Percentiles rank a stretch among this genome's conserved stretches.
Evolutionary conservation across 352 stramenopile species (phyloP).

Genomic region (Blastocystis sp.): DNA sequence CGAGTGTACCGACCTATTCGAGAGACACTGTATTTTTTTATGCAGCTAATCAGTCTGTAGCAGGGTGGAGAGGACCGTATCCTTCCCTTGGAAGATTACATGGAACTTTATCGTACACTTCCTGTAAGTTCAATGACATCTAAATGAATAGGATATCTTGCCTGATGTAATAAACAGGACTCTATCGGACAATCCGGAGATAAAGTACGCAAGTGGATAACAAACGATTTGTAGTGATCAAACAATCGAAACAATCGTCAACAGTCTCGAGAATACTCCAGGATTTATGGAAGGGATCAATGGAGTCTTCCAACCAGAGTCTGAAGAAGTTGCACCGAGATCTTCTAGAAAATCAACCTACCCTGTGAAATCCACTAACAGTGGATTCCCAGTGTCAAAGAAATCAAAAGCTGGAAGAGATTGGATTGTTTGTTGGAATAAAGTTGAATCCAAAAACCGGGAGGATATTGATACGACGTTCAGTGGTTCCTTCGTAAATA

Average conservation of each 20-base stretch:
- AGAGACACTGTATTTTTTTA: no score
- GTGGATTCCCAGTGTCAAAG: neutral
- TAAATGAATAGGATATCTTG: neutral
- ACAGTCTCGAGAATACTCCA: neutral
- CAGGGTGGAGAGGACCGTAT: no score
- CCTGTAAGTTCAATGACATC: neutral
- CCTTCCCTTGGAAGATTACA: conserved; percentile 28
- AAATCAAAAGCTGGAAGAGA: neutral
- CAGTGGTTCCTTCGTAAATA: neutral
- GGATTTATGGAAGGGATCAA: neutral
- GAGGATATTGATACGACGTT: neutral
- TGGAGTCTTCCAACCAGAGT: neutral
- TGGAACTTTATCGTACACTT: conserved; percentile 22
- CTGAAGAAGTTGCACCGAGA: neutral
- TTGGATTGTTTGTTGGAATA: neutral
- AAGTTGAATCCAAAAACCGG: neutral
- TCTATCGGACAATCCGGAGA: neutral
- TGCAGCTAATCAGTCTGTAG: no score
- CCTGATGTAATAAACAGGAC: conserved; percentile 27
- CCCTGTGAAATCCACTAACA: neutral
- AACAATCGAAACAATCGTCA: neutral
- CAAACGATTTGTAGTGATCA: neutral
- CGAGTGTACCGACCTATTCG: no score
- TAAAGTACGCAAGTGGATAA: neutral
- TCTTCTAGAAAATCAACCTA: neutral